Evolutionary conservation across 306 rosid species (phyloP).

Genomic region (Acmispon strigosus): DNA sequence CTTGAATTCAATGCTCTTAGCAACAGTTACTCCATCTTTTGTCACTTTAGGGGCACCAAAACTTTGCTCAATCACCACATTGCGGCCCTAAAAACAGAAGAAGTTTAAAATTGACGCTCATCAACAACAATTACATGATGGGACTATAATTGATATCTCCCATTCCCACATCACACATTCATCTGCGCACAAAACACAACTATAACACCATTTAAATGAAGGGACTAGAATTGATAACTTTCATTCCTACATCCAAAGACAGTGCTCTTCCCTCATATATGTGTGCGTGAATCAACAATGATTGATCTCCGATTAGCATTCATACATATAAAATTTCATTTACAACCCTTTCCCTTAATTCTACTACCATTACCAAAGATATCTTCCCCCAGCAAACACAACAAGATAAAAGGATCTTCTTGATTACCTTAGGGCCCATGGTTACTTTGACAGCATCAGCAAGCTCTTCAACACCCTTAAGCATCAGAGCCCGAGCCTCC

Average conservation of each 20-base stretch:
- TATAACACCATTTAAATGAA: background rate
- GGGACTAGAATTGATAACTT: background rate
- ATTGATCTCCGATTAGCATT: background rate
- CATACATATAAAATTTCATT: background rate
- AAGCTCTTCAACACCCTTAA: constrained; percentile 94
- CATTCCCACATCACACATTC: background rate
- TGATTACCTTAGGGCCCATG: constrained; percentile 91
- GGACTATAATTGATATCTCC: background rate
- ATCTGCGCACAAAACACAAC: too few relatives aligned
- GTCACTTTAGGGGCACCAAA: constrained; percentile 97
- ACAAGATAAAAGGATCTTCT: background rate
- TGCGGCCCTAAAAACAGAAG: constrained; percentile 62
- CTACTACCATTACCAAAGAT: background rate
- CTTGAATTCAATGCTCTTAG: constrained; percentile 93
- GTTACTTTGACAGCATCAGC: constrained; percentile 96
- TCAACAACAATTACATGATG: background rate
- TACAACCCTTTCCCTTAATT: background rate
- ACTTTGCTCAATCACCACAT: constrained; percentile 92
- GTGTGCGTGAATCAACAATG: background rate
- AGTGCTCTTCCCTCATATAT: background rate
- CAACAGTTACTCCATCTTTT: constrained; percentile 95
- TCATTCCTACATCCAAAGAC: background rate
- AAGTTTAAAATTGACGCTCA: background rate
- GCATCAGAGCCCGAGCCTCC: constrained; percentile 96
- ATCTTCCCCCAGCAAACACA: background rate